Base-by-base conservation (phyloP, 2,329 filamentous ascomycete genomes). In the Cladosporium sp. region DNA sequence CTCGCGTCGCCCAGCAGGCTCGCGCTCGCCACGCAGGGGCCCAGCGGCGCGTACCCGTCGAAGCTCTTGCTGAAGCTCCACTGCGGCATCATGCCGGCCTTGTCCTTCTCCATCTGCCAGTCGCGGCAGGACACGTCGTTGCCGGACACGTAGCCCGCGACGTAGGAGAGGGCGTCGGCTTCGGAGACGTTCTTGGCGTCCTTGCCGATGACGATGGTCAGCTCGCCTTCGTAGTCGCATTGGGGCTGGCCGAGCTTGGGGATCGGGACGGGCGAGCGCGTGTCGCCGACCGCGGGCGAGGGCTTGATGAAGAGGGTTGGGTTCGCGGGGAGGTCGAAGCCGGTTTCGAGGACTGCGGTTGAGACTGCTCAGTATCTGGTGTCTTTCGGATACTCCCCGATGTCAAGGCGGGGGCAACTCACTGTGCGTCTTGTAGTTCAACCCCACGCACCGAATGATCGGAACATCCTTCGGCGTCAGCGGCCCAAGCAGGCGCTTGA, bases 81-180 rank as follows among this genome's bases (percentile, higher is more conserved):
- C 61, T 83, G 80, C 0, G 78, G 79, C 0, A 81, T 75, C 0
- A 66, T 70, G 0, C 79, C 78, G 0, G 78, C 78, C 52, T 63
- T 63, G 54, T 53, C 50, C 38, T 62, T 60, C 19, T 62, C 61
- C 56, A 62, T 61, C 56, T 66, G 67, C 66, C 85, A 90, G 58
- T 88, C 85, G 38, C 87, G 81, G 70, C 89, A 86, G 9, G 84
- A 88, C n/a, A 92, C 79, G 66, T 92, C 87, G 68, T 92, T 87
- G 50, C 86, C 85, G 33, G 87, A 79, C 2, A 83, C 77, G 65
- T 90, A 91, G 4, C 87, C 87, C 2, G 89, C 74, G 2, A 91
- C 84, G 62, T 87, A 84, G 49, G 84, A 73, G n/a, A 90, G 72
- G 0, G 87, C 87, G 18, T 63, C 69, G 1, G 74, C 73, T 69